Evolutionary conservation across 148 eudicot genomes (phyloP), one percentile per base, ranked within the genome.

Genomic region (Nepenthes gracilis): DNA sequence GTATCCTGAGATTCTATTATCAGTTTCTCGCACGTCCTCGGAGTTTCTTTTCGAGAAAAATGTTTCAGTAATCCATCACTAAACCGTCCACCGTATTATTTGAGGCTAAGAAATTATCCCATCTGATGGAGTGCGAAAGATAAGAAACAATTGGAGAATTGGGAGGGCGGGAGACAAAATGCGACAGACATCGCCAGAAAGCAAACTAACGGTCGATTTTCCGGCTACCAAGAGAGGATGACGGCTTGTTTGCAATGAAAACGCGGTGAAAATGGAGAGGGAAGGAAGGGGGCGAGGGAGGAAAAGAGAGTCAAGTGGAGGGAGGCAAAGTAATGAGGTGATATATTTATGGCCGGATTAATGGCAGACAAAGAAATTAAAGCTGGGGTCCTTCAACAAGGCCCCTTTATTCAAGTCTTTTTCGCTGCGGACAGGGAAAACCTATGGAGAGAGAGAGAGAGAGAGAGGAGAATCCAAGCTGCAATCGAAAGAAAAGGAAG

Each of bases 321-420:
- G 74, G 59, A 33, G 73, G 59, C 70, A 60, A 58, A n/a, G 53
- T 10, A 12, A n/a, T 49, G 53, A 45, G 0, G 69, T 8, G 67
- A 40, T 52, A 67, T 76, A 81, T 81, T 77, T 77, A 78, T 45
- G 75, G 81, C 59, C 1, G 63, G 51, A 61, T 50, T 38, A 72
- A 80, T 82, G 85, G 90, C 85, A 80, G 90, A 84, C 88, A 80
- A 66, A 43, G 81, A 72, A 70, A 73, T 78, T 67, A 84, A 86
- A 81, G 81, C 74, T 54, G 57, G 47, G 64, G 6, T 49, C 53
- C 12, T 49, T 49, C 13, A 11, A 10, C 1, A 1, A 12, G 3
- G 11, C 6, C 53, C 13, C 68, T 73, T 76, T 76, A 62, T 63
- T 54, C 67, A 59, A 62, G 69, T 50, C 63, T 62, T 75, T 72